A percentile compares a stretch with the other conserved stretches of the same genome.
phyloP scores from a whole-genome alignment of 78 protist species.

The Carpediemonas membranifera region DNA sequence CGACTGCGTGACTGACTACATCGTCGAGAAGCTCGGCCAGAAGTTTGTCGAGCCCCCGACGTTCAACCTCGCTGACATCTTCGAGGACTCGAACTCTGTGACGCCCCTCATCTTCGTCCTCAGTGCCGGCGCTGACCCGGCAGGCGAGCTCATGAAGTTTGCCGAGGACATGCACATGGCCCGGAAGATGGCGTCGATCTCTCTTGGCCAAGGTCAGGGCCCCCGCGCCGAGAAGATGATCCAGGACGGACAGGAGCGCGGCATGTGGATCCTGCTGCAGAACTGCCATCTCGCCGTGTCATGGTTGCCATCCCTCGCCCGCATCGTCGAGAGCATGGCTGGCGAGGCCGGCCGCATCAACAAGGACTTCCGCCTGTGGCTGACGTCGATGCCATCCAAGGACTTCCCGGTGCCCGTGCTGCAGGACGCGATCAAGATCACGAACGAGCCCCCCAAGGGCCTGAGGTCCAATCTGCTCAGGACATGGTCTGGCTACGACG shows the following conservation, averaged over 20 bases:
- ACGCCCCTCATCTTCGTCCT: conserved; percentile 73
- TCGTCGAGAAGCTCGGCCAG: conserved; percentile 26
- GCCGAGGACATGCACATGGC: conserved; percentile 53
- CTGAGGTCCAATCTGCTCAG: conserved; percentile 50
- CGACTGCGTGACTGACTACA: conserved; percentile 38
- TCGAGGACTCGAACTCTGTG: conserved; percentile 31
- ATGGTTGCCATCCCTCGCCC: conserved; percentile 61
- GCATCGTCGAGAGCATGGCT: conserved; percentile 29
- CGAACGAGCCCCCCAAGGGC: conserved; percentile 84
- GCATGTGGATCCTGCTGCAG: conserved; percentile 74
- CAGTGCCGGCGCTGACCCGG: conserved; percentile 81
- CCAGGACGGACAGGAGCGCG: conserved; percentile 45
- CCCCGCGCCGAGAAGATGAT: conserved; percentile 60
- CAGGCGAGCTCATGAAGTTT: conserved; percentile 43
- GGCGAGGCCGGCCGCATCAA: conserved; percentile 35
- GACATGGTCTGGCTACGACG: conserved; percentile 7
- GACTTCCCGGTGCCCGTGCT: conserved; percentile 67
- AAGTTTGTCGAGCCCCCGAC: conserved; percentile 73
- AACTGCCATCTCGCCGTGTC: conserved; percentile 68
- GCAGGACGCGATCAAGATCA: conserved; percentile 71
- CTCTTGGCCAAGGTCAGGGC: conserved; percentile 85
- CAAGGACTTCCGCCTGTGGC: conserved; percentile 73
- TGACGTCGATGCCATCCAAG: conserved; percentile 69
- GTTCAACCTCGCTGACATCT: conserved; percentile 56
- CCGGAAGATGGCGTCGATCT: conserved; percentile 45